A percentile compares a stretch with the other conserved stretches of the same genome.
phyloP scores from a whole-genome alignment of 2,329 filamentous ascomycete genomes.

The Sporothrix dimorphospora region DNA sequence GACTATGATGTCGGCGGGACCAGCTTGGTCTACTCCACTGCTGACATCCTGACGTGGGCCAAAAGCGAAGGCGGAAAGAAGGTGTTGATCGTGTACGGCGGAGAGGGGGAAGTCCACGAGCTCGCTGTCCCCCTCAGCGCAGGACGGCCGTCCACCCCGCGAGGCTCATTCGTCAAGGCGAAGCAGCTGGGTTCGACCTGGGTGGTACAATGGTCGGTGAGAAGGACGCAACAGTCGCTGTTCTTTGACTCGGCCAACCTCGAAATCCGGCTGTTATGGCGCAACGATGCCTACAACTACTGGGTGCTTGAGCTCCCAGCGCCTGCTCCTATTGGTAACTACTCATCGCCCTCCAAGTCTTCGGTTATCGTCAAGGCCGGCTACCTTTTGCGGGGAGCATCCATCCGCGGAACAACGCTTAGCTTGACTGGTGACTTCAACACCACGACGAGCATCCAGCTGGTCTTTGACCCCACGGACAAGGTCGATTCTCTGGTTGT shows the following conservation, averaged over 20 bases:
- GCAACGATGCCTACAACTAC: conserved; percentile 2
- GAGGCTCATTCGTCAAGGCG: background rate
- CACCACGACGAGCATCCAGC: background rate
- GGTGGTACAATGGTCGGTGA: background rate
- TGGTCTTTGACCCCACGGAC: conserved; percentile 7
- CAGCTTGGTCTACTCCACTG: background rate
- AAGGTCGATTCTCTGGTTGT: background rate
- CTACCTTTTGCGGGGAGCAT: background rate
- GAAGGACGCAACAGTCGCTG: background rate
- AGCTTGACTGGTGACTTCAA: background rate
- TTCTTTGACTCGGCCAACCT: conserved; percentile 2
- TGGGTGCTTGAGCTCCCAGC: background rate
- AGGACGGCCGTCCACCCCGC: background rate
- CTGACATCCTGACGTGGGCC: background rate
- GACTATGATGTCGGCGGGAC: background rate
- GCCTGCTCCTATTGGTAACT: background rate
- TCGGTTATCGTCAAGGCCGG: background rate
- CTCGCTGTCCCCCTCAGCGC: background rate
- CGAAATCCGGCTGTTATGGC: background rate
- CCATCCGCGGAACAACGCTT: background rate
- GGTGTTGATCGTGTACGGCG: background rate
- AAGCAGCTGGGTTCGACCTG: background rate
- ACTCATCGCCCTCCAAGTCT: background rate
- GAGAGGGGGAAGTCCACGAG: background rate
- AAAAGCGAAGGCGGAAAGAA: background rate